Base-by-base conservation (phyloP, 169 alveolate species). In the Eimeria necatrix region DNA sequence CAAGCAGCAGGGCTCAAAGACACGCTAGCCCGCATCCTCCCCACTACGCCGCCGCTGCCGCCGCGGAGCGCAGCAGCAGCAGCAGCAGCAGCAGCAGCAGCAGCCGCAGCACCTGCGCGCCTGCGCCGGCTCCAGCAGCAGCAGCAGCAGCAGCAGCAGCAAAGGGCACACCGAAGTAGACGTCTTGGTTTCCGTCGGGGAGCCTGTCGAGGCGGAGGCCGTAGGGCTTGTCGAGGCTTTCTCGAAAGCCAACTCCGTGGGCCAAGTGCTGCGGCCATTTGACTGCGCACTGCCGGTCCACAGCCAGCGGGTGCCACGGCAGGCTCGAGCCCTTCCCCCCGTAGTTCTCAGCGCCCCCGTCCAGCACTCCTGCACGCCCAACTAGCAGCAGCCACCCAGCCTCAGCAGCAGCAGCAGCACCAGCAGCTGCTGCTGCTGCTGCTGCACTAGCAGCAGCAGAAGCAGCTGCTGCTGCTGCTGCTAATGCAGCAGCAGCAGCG, bases 271-370 rank as follows among this genome's bases (percentile, higher is more conserved):
- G 49, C 80, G 95, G 94, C 85, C 96, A 84, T 73, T 88, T 10
- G 83, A 91, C 60, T 22, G 74, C 49, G 83, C 94, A 46, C 64
- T 71, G 78, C 89, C 96, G 51, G 83, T 94, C 80, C 93, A 32
- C 22, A 94, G 73, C 51, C 61, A 64, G 74, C 12, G 94, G 94
- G 22, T 96, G 48, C 22, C 32, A 20, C 81, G 95, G 83, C 80
- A 83, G 7, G 51, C 73, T 41, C 85, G 88, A 71, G 51, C 97
- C 97, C 97, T 86, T 4, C 81, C 89, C 83, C 18, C 83, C 86
- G 94, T 95, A 64, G 84, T 80, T 70, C 76, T 83, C 78, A 76
- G 95, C 49, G 94, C 97, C 61, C 56, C 73, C 87, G 93, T 91
- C 93, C 56, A 88, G 48, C 24, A 88, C 48, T 14, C 96, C 59